Evolutionary conservation across 495 filamentous ascomycete genomes (phyloP).

Genomic region (Aspergillus biplanus): DNA sequence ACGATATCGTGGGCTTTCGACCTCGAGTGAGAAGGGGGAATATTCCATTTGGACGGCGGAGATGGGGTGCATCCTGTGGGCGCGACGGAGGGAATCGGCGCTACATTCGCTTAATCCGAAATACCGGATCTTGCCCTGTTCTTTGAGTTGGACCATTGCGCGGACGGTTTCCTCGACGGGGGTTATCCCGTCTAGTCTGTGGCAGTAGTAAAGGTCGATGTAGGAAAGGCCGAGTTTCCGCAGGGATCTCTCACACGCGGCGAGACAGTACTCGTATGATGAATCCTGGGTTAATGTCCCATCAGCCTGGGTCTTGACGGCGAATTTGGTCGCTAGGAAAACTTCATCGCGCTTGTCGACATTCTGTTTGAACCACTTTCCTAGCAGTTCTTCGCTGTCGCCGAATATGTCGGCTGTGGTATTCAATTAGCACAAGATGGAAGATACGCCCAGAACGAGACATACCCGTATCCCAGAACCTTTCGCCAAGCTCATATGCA

Average conservation of each 20-base stretch:
- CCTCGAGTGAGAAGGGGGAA: constrained; percentile 36
- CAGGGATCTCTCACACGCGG: not conserved
- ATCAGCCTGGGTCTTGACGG: not conserved
- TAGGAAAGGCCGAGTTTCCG: not conserved
- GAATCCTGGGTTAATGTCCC: not conserved
- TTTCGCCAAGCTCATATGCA: constrained; percentile 1
- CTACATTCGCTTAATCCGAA: constrained; percentile 57
- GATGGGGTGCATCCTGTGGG: constrained; percentile 57
- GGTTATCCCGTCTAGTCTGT: not conserved
- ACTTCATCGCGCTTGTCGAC: not conserved
- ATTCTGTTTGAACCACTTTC: constrained; percentile 9
- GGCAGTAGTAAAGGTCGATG: constrained; percentile 5
- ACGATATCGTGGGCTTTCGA: constrained; percentile 51
- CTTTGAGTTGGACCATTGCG: constrained; percentile 29
- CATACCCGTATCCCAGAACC: constrained; percentile 11
- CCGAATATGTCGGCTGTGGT: constrained; percentile 3
- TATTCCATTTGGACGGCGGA: constrained; percentile 62
- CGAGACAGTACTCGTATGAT: constrained; percentile 4
- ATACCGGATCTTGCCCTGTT: constrained; percentile 55
- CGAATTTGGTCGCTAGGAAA: constrained; percentile 4
- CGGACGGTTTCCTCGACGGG: constrained; percentile 43
- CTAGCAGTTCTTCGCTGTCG: constrained; percentile 7
- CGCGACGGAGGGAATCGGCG: constrained; percentile 58
- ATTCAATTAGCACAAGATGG: not conserved
- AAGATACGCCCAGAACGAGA: too few relatives aligned